Percentiles rank a stretch among this genome's conserved stretches.
Conservation (phyloP, 352 stramenopile species). For the Phytophthora brassicae region DNA sequence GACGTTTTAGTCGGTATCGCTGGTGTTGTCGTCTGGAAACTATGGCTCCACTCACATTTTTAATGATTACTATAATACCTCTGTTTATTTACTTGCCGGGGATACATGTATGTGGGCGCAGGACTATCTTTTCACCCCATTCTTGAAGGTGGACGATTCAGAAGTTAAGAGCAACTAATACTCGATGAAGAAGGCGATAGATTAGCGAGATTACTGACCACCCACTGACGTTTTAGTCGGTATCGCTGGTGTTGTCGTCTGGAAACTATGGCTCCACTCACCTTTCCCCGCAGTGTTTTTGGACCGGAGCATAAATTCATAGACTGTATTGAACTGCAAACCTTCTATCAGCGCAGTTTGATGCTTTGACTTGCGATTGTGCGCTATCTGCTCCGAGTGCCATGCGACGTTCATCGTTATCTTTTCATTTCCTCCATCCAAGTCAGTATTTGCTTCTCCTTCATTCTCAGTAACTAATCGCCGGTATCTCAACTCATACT, state of each 20-base stretch:
- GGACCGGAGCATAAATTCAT: conserved; percentile 63
- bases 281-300: conserved; percentile 61
- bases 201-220: conserved; percentile 28
- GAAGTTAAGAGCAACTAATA: conserved; percentile 16
- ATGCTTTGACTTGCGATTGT: conserved; percentile 46
- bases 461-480: conserved; percentile 36
- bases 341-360: conserved; percentile 45
- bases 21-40: conserved; percentile 42
- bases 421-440: background rate
- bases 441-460: conserved; percentile 8
- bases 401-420: conserved; percentile 40
- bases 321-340: conserved; percentile 60
- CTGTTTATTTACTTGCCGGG: no score
- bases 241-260: conserved; percentile 36
- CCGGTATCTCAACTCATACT: conserved; percentile 32
- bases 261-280: conserved; percentile 52
- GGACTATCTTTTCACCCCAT: conserved; percentile 68
- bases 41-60: no score
- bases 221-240: conserved; percentile 31
- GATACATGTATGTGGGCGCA: no score
- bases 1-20: conserved; percentile 33
- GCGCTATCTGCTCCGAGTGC: conserved; percentile 38
- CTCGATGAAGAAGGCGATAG: conserved; percentile 30
- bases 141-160: conserved; percentile 38
- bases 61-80: no score